Conservation (phyloP, 1,284 basidiomycete species). For the Leccinum olivaceoglutinosum region DNA sequence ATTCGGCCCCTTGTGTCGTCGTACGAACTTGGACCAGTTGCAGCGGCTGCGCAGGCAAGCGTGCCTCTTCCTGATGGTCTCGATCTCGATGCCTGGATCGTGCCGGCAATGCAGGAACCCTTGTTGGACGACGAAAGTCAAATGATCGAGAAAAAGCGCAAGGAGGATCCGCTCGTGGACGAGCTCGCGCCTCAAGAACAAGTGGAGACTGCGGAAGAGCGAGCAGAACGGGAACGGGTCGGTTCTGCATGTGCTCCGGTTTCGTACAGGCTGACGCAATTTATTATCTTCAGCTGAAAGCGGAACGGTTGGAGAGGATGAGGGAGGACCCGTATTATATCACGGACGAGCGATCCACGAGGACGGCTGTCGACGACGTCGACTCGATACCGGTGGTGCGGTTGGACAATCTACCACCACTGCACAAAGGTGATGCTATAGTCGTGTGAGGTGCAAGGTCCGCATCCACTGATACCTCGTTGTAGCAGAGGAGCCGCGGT, state of each 20-base stretch:
- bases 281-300: slow-evolving; percentile 50
- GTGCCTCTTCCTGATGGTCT: slow-evolving; percentile 81
- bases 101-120: slow-evolving; percentile 54
- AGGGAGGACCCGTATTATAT: slow-evolving; percentile 89
- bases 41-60: slow-evolving; percentile 71
- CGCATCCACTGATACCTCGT: slow-evolving; percentile 10
- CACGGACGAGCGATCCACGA: slow-evolving; percentile 51
- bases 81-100: slow-evolving; percentile 82
- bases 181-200: slow-evolving; percentile 26
- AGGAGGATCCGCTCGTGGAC: slow-evolving; percentile 32
- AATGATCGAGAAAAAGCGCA: slow-evolving; percentile 21
- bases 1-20: slow-evolving; percentile 77
- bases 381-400: slow-evolving; percentile 83
- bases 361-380: slow-evolving; percentile 52
- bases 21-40: slow-evolving; percentile 87
- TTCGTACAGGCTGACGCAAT: neutral
- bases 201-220: slow-evolving; percentile 53
- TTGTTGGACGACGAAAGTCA: slow-evolving; percentile 28
- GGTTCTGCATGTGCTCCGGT: slow-evolving; percentile 18
- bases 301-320: slow-evolving; percentile 66
- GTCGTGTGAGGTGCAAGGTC: neutral
- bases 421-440: slow-evolving; percentile 28
- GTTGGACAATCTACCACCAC: slow-evolving; percentile 63
- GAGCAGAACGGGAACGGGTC: slow-evolving; percentile 54
- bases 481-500: slow-evolving; percentile 28